Conservation (phyloP, 2,329 filamentous ascomycete genomes). For the Stromatinia cepivora region DNA sequence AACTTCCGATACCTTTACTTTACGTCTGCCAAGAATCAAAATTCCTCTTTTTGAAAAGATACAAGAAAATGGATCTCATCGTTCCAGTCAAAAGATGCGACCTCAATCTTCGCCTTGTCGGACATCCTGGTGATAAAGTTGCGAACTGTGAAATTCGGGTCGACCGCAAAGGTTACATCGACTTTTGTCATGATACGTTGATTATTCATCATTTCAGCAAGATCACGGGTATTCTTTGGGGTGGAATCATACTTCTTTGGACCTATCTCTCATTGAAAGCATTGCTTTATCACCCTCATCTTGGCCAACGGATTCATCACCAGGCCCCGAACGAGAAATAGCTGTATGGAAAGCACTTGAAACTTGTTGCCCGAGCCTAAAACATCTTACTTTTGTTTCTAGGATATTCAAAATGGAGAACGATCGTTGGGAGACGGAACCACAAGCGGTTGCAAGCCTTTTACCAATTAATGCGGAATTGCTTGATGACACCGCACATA, state of each 20-base stretch:
- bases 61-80: background rate
- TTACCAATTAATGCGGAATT: background rate
- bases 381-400: background rate
- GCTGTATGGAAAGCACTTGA: background rate
- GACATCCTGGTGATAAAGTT: background rate
- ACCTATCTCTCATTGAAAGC: background rate
- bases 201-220: background rate
- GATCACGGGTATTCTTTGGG: background rate
- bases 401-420: background rate
- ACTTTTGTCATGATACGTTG: background rate
- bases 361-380: background rate
- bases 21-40: background rate
- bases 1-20: background rate
- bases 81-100: background rate
- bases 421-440: accelerated
- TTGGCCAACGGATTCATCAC: accelerated
- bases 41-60: background rate
- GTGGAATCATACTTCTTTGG: background rate
- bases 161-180: background rate
- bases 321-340: background rate
- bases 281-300: background rate
- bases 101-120: background rate
- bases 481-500: background rate
- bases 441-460: background rate
- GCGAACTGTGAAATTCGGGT: background rate